Base-by-base conservation (phyloP, 2,329 filamentous ascomycete species). In the Colletotrichum navitas region DNA sequence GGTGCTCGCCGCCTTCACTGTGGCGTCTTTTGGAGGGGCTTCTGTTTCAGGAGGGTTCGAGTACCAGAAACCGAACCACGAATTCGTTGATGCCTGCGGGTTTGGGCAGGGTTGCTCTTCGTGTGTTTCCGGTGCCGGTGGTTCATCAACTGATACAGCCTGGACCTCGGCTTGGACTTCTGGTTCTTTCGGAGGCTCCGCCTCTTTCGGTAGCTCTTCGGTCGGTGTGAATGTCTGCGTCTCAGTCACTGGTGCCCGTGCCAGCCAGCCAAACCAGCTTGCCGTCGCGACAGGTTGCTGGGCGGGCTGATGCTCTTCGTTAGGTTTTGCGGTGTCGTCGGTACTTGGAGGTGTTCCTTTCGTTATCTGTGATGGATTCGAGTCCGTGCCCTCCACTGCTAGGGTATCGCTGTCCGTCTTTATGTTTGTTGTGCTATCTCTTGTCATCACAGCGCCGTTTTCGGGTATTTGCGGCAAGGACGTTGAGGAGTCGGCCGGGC, bases 211-310 rank as follows among this genome's bases (percentile, higher is more conserved):
- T 36, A 32, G 58, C 29, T 63, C 67, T 16, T 73, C 68, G 14
- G 36, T 34, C 1, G 70, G 49, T 11, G 72, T 54, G 26, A 63
- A 24, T 24, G 59, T 16, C 49, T 62, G 71, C 65, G 60, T 62
- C 63, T 32, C 74, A 16, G 74, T 64, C 2, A 65, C 67, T 49
- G 77, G 58, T 47, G 83, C 74, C 49, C 78, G 78, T 11, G 79
- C 78, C 49, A 88, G 80, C 88, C 89, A 90, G 41, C 86, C 84
- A 21, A 90, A 78, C 89, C 88, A 90, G 26, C 86, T 83, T 34
- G 85, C 83, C 8, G 85, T 81, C 29, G 73, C 66, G 12, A 64
- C 68, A 14, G 75, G 73, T 63, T 55, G 74, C 61, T 68, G 73
- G 26, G 68, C 59, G 29, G 18, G 49, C 18, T 61, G 61, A 11